Conservation (phyloP, 1,284 basidiomycete species). For the Melampsora americana region DNA sequence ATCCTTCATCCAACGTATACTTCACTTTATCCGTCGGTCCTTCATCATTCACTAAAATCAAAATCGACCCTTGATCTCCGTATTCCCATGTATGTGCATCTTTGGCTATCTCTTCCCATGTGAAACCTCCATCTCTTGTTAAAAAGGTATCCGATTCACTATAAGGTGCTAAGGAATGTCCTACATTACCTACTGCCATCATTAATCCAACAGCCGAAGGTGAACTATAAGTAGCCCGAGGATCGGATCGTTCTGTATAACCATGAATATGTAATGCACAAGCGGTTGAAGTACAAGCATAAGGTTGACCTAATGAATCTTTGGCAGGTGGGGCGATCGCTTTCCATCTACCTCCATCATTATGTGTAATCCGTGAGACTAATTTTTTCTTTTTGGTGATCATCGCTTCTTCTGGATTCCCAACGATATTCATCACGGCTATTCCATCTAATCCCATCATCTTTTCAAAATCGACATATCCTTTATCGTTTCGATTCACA, state of each 20-base stretch:
- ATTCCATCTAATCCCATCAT: slow-evolving; percentile 94
- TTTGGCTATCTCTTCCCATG: slow-evolving; percentile 97
- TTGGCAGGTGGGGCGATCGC: slow-evolving; percentile 67
- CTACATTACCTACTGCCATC: slow-evolving; percentile 97
- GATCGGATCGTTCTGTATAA: slow-evolving; percentile 86
- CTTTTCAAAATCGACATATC: slow-evolving; percentile 98
- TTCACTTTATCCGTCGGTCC: slow-evolving; percentile 82
- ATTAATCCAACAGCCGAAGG: slow-evolving; percentile 87
- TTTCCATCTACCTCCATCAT: slow-evolving; percentile 91
- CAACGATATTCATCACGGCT: slow-evolving; percentile 83
- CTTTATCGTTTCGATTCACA: slow-evolving; percentile 80
- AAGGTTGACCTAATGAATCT: slow-evolving; percentile 74
- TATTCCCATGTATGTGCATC: slow-evolving; percentile 98
- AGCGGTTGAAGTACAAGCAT: slow-evolving; percentile 69
- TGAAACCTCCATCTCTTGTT: slow-evolving; percentile 91
- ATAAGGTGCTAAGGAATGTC: slow-evolving; percentile 75
- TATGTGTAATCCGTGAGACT: slow-evolving; percentile 87
- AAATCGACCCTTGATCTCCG: slow-evolving; percentile 89
- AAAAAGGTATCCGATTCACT: slow-evolving; percentile 90
- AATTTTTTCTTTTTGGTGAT: slow-evolving; percentile 73
- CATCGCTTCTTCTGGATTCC: slow-evolving; percentile 72
- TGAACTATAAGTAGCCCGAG: slow-evolving; percentile 83
- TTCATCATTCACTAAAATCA: slow-evolving; percentile 93
- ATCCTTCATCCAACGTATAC: slow-evolving; percentile 83
- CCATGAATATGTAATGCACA: slow-evolving; percentile 90